Evolutionary conservation across 345 rosid genomes (phyloP).

Genomic region (Carallia pectinifolia): DNA sequence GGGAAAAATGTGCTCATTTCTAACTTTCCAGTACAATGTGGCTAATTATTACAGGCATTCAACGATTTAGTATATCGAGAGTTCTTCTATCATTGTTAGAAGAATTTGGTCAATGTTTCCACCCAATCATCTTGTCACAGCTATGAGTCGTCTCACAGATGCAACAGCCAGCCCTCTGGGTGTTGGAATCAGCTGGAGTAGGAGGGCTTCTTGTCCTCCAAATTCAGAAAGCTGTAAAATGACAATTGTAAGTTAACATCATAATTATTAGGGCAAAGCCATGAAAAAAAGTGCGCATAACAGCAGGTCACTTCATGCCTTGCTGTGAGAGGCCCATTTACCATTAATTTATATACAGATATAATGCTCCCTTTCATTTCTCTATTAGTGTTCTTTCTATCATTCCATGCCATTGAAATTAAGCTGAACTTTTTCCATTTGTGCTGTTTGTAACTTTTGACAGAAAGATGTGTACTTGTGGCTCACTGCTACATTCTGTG

Average conservation of each 20-base stretch:
- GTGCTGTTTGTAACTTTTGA: conserved; percentile 11
- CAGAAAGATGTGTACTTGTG: conserved; percentile 81
- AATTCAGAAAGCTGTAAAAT: conserved; percentile 53
- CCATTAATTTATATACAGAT: too few species aligned
- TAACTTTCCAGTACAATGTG: too few species aligned
- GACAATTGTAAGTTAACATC: conserved; percentile 48
- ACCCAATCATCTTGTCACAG: conserved; percentile 77
- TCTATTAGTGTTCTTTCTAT: background rate
- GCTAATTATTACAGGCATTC: too few species aligned
- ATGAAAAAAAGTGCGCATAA: too few species aligned
- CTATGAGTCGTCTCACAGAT: conserved; percentile 48
- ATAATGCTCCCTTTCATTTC: background rate
- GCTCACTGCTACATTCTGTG: conserved; percentile 54
- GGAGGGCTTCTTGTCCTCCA: conserved; percentile 52
- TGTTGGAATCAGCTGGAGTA: conserved; percentile 80
- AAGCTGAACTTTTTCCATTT: background rate
- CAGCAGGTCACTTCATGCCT: too few species aligned
- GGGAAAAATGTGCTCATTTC: too few species aligned
- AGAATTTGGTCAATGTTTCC: conserved; percentile 81
- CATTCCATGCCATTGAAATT: background rate
- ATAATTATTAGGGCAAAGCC: too few species aligned
- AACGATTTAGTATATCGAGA: too few species aligned
- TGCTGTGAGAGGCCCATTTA: too few species aligned
- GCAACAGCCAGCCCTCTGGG: conserved; percentile 69
- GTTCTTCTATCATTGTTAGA: background rate